Evolutionary conservation across 352 stramenopile species (phyloP).

Genomic region (Globisporangium irregulare): DNA sequence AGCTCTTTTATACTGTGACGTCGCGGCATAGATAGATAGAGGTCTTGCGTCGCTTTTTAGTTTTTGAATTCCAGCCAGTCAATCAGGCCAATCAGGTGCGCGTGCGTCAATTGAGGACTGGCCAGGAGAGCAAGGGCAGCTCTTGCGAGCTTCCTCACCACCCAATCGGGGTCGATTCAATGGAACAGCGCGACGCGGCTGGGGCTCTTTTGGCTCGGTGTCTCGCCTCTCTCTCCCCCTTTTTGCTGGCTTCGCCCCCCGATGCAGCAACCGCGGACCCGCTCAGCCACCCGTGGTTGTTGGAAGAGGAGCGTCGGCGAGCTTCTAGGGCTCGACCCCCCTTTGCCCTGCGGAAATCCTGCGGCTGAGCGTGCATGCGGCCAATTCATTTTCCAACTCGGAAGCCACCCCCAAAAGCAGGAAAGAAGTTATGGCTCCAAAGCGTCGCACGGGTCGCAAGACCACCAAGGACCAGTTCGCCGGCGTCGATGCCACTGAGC

Average conservation of each 20-base stretch:
- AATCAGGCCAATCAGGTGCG: slow-evolving; percentile 2
- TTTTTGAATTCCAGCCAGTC: neutral
- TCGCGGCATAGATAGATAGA: too few species aligned
- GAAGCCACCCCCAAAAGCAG: slow-evolving; percentile 23
- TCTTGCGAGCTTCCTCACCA: slow-evolving; percentile 16
- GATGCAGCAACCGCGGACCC: slow-evolving; percentile 10
- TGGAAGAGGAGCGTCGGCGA: slow-evolving; percentile 6
- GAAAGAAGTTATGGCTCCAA: slow-evolving; percentile 62
- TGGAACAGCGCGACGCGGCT: neutral
- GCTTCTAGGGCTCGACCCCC: neutral
- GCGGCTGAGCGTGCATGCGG: neutral
- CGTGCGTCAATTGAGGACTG: slow-evolving; percentile 8
- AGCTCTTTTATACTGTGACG: too few species aligned
- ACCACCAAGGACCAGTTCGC: slow-evolving; percentile 83
- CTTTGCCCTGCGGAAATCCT: slow-evolving; percentile 4
- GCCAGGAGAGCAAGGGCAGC: slow-evolving; percentile 1
- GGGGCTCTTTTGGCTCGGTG: neutral
- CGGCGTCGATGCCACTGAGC: slow-evolving; percentile 56
- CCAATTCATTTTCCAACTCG: slow-evolving; percentile 40
- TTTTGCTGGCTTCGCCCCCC: neutral
- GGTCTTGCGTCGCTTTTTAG: too few species aligned
- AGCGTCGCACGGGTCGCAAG: slow-evolving; percentile 72
- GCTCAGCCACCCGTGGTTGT: slow-evolving; percentile 12
- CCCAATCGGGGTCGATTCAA: slow-evolving; percentile 3
- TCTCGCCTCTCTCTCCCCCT: neutral